Evolutionary conservation across 768 basidiomycete genomes (phyloP).

Genomic region (Cystofilobasidium macerans): DNA sequence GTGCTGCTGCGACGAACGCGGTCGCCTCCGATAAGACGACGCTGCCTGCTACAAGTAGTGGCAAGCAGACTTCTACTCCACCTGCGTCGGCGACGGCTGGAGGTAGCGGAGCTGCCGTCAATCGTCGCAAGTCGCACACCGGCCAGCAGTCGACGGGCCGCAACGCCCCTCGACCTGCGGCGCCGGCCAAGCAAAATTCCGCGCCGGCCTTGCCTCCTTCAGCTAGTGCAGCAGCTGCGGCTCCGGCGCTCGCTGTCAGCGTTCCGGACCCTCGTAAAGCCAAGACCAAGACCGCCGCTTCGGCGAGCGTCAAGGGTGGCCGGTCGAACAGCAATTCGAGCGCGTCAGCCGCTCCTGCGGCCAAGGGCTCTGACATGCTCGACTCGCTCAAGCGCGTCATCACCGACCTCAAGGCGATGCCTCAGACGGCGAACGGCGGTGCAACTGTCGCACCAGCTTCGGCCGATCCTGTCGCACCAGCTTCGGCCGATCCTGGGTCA

Average conservation of each 20-base stretch:
- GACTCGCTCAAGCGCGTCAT: slow-evolving; percentile 70
- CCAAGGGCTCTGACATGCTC: slow-evolving; percentile 16
- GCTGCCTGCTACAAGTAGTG: neutral
- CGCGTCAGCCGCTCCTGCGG: neutral
- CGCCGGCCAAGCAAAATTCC: slow-evolving; percentile 5
- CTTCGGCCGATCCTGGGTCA: slow-evolving; percentile 41
- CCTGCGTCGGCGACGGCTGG: neutral
- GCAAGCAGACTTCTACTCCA: neutral
- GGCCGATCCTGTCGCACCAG: slow-evolving; percentile 41
- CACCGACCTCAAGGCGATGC: slow-evolving; percentile 78
- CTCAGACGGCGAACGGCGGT: slow-evolving; percentile 44
- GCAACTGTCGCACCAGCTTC: slow-evolving; percentile 38
- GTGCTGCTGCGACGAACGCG: neutral
- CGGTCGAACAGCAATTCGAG: neutral
- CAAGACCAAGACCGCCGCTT: slow-evolving; percentile 5
- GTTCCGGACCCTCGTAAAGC: slow-evolving; percentile 7
- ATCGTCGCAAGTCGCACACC: slow-evolving; percentile 16
- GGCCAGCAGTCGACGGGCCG: slow-evolving; percentile 4
- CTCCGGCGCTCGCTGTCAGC: too few species aligned
- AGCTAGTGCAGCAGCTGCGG: neutral
- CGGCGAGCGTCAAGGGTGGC: neutral
- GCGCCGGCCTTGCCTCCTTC: neutral
- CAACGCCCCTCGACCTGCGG: neutral
- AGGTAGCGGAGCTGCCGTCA: neutral
- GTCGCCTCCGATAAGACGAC: neutral